Conservation (phyloP, 2,329 filamentous ascomycete genomes). For the Penicillium sclerotigenum region DNA sequence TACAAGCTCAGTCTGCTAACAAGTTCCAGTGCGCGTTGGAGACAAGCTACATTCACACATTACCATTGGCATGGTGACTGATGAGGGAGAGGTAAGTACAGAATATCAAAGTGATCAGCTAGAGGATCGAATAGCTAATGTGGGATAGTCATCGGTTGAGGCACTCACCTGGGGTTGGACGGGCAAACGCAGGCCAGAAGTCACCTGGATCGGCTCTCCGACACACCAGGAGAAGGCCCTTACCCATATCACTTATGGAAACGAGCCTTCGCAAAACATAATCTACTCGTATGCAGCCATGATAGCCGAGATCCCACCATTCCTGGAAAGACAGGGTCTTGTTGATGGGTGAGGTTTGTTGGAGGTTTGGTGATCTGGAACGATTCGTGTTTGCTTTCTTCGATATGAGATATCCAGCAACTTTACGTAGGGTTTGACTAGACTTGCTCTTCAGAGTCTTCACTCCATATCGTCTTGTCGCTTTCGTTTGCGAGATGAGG, state of each 20-base stretch:
- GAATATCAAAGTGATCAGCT: neutral
- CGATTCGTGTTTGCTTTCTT: neutral
- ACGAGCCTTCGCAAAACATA: slow-evolving; percentile 14
- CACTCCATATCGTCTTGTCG: neutral
- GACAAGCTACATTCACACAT: neutral
- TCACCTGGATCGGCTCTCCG: slow-evolving; percentile 24
- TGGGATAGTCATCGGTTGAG: neutral
- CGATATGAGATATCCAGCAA: neutral
- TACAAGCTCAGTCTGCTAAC: neutral
- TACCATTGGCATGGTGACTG: neutral
- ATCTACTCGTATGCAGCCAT: slow-evolving; percentile 25
- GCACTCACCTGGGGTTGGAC: neutral
- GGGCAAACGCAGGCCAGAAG: neutral
- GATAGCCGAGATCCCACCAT: slow-evolving; percentile 24
- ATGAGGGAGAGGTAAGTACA: neutral
- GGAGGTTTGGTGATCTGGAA: neutral
- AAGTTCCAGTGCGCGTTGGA: neutral
- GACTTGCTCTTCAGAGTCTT: neutral
- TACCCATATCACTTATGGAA: slow-evolving; percentile 22
- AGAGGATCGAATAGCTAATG: neutral
- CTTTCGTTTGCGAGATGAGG: neutral
- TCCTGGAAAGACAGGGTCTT: slow-evolving; percentile 1
- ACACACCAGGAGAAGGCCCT: slow-evolving; percentile 21
- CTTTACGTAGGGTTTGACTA: neutral
- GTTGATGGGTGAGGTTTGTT: neutral